Evolutionary conservation across 164 flowering plant genomes (phyloP), one percentile per base, ranked within the genome.

Genomic region (Tinospora cordifolia): DNA sequence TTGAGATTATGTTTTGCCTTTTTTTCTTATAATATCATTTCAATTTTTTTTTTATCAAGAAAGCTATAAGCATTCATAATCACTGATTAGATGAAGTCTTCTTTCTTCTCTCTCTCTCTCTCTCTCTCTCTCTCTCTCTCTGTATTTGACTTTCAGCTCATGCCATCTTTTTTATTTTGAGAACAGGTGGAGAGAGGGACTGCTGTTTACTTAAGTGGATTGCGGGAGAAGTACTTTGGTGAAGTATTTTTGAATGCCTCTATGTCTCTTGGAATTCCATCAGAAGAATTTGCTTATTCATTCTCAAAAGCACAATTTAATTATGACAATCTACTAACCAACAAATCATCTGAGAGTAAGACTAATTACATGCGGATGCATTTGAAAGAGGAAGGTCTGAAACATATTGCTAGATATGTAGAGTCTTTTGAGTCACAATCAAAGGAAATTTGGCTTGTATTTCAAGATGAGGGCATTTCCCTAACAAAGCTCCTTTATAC

Each of bases 361-460:
- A 77, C 19, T 47, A 79, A 72, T 46, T 66, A 67, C 65, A 22
- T 58, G 12, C 78, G 74, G 81, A 73, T 44, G 76, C 66, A 34
- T 69, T 47, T 69, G 3, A 70, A 76, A 75, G 99, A 92, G 80
- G 93, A 88, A 82, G 99, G 99, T 62, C 74, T 94, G 80, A 79
- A 85, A 71, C 98, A 94, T 83, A 89, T 94, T 82, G 98, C 92
- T 15, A 87, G 99, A 89, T 94, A 86, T 81, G 81, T 92, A 10
- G 99, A 94, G 74, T 90, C 90, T 58, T 91, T 92, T 81, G 97
- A 92, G 81, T 92, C 98, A 47, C 84, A 62, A n/a, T 80, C 89
- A n/a, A 88, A 90, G 81, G 96, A 94, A 74, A 87, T 94, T 71
- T 94, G 99, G 97, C 96, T 94, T 78, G 99, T 94, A 47, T 94